Evolutionary conservation across 2,329 filamentous ascomycete genomes (phyloP), one percentile per base, ranked within the genome.

Genomic region (Lojkania enalia): DNA sequence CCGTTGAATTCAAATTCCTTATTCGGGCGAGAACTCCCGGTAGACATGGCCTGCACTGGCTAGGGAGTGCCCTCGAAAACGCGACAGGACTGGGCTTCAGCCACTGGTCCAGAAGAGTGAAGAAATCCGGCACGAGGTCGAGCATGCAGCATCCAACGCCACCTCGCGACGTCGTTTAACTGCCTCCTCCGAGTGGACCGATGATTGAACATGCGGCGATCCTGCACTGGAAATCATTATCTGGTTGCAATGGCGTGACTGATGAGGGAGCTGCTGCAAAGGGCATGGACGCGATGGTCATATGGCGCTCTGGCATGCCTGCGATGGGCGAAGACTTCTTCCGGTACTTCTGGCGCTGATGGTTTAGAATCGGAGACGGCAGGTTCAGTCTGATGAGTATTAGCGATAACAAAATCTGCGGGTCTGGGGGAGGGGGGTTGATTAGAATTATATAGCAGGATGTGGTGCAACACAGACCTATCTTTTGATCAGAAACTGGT

Each of bases 1-100:
- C 21, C 44, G 38, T 44, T 4, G 42, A 35, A n/a, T 36, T 35
- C 14, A 3, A 18, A 45, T 51, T 21, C 41, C 48, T 38, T 15
- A 32, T 48, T 32, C 20, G 16, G 45, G 30, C 39, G n/a, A 49
- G 49, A 49, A 45, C 35, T 46, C 46, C 49, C 46, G 37, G 41
- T 42, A 12, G n/a, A 19, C 36, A 20, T 35, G 21, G 13, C 36
- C 6, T 37, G 33, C 33, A 33, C 18, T 13, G n/a, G 20, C 9
- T 40, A 33, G 33, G 33, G 33, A 32, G 20, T 27, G 20, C 20
- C 27, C 5, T 33, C 15, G 38, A 35, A 15, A 4, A 20, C 19
- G 12, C 12, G 33, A 9, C 33, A 32, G 18, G 37, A 31, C 36
- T 25, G 38, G 37, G 14, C 23, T 18, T 27, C 27, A 35, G 30